Evolutionary conservation across 176 grass and related monocot species (phyloP).

Genomic region (Aegilops bicornis): DNA sequence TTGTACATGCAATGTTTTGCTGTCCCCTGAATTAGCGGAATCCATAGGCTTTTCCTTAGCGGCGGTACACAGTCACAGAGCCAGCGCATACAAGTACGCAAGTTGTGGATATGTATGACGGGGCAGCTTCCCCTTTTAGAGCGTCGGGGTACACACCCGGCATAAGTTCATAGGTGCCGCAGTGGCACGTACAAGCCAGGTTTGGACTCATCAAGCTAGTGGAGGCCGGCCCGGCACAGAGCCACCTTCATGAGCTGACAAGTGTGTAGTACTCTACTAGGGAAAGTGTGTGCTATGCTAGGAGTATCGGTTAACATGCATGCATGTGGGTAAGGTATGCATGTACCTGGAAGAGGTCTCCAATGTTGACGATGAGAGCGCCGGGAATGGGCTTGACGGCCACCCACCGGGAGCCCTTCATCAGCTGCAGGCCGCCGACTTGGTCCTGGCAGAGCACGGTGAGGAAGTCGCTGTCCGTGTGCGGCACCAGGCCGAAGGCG

Average conservation of each 20-base stretch:
- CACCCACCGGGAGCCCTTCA: conserved; percentile 63
- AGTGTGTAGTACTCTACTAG: too few relatives aligned
- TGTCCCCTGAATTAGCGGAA: conserved; percentile 21
- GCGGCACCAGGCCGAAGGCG: conserved; percentile 77
- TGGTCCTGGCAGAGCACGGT: conserved; percentile 77
- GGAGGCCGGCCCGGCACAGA: not conserved
- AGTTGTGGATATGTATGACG: not conserved
- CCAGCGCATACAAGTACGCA: not conserved
- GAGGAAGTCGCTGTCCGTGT: conserved; percentile 95
- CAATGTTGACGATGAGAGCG: conserved; percentile 86
- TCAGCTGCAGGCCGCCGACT: conserved; percentile 71
- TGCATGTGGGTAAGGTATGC: too few relatives aligned
- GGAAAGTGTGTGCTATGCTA: not conserved
- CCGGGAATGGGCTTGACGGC: conserved; percentile 73
- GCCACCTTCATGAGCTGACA: not conserved
- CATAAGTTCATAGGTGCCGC: conserved; percentile 15
- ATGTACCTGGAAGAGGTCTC: conserved; percentile 88
- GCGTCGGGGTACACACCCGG: not conserved
- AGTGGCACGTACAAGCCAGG: not conserved
- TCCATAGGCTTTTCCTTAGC: not conserved
- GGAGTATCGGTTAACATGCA: too few relatives aligned
- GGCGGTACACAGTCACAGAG: conserved; percentile 12
- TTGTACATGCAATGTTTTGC: conserved; percentile 14
- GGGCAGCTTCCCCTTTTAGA: not conserved
- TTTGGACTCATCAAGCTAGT: not conserved